Percentiles rank a stretch among this genome's conserved stretches.
phyloP scores from a whole-genome alignment of 306 rosid genomes.

The Adenanthera pavonina region DNA sequence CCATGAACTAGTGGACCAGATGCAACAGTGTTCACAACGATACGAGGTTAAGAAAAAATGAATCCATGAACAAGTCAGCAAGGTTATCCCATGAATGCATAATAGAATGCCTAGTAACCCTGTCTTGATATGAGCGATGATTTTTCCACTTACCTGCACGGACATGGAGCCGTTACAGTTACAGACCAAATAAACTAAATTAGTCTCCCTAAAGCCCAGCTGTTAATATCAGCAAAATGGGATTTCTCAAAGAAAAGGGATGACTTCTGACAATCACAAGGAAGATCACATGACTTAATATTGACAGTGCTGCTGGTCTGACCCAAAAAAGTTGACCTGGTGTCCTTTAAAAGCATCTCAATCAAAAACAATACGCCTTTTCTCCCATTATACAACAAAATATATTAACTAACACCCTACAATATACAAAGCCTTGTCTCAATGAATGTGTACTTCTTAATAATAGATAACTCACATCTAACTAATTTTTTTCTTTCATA shows the following conservation, averaged over 20 bases:
- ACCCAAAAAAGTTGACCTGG: background rate
- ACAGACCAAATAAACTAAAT: background rate
- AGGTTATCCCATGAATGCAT: background rate
- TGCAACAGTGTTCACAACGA: background rate
- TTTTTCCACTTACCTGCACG: slow-evolving; percentile 19
- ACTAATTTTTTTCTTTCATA: no score
- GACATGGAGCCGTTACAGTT: slow-evolving; percentile 5
- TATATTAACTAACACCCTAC: background rate
- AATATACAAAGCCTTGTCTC: background rate
- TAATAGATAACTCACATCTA: background rate
- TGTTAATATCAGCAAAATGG: background rate
- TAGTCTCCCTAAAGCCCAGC: background rate
- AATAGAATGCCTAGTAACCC: background rate
- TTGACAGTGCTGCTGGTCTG: background rate
- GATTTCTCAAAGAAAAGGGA: background rate
- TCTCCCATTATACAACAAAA: background rate
- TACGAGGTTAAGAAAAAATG: background rate
- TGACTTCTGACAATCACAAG: background rate
- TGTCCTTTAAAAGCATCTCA: background rate
- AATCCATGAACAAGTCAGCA: background rate
- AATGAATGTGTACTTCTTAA: background rate
- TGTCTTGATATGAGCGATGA: background rate
- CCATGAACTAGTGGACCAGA: background rate
- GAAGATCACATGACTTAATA: background rate
- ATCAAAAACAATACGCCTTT: background rate